A percentile compares a stretch with the other conserved stretches of the same genome.
These are phyloP conservation scores for Aspergillus sp. DNA, from an alignment of 2,329 filamentous ascomycete species.

Conservation along the genomic window DNA sequence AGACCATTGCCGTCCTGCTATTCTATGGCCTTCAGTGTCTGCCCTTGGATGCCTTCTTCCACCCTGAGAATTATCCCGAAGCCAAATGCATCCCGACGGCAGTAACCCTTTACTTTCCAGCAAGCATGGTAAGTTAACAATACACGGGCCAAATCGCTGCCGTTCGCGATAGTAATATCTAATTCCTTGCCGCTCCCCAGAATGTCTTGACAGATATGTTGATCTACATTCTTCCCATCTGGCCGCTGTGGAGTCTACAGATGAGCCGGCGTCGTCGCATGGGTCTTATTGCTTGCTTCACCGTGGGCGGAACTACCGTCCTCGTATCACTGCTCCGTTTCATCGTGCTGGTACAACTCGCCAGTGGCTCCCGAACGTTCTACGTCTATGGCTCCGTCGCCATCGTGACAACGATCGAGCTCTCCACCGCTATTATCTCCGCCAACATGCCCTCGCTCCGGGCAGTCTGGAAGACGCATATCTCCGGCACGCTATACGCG, in stretches of 20 bases:
- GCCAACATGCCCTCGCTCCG: not conserved
- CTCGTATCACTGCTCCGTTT: conserved; percentile 5
- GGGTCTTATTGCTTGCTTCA: conserved; percentile 6
- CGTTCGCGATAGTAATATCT: not conserved
- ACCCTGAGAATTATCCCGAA: not conserved
- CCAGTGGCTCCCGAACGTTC: not conserved
- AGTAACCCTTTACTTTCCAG: conserved; percentile 8
- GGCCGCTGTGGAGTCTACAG: conserved; percentile 7
- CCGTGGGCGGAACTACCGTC: conserved; percentile 4
- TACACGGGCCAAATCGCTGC: not conserved
- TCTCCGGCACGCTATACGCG: not conserved
- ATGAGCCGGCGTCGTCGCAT: not conserved
- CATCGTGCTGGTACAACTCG: not conserved
- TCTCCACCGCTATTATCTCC: not conserved
- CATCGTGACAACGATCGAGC: not conserved
- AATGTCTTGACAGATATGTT: not conserved
- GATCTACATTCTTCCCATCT: not conserved
- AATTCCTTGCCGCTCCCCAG: not conserved
- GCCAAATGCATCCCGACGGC: conserved; percentile 1
- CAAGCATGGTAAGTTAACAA: conserved; percentile 1
- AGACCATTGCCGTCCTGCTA: not conserved
- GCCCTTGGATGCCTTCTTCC: not conserved
- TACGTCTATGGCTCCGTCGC: not conserved
- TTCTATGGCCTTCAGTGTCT: not conserved
- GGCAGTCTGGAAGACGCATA: not conserved